phyloP scores from a whole-genome alignment of 2,329 filamentous ascomycete species.

The Periconia sp. region DNA sequence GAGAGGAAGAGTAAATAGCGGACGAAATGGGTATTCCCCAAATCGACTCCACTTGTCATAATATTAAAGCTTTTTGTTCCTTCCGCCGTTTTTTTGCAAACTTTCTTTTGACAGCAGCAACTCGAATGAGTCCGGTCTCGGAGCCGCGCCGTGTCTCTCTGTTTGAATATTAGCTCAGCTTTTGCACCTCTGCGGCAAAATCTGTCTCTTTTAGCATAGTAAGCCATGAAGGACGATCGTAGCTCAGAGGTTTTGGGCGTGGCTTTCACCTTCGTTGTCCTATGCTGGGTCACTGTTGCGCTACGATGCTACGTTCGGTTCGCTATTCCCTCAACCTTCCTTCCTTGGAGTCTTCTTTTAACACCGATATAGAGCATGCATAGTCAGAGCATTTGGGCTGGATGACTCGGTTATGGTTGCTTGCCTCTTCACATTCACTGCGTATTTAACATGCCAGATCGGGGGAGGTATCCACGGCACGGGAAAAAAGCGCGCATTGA shows the following conservation, averaged over 20 bases:
- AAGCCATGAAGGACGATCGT: slow-evolving; percentile 27
- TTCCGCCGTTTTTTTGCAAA: neutral
- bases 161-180: neutral
- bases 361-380: slow-evolving; percentile 15
- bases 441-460: slow-evolving; percentile 30
- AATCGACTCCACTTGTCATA: neutral
- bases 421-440: slow-evolving; percentile 41
- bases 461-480: slow-evolving; percentile 43
- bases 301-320: slow-evolving; percentile 42
- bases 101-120: neutral
- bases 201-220: neutral
- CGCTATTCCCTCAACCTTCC: neutral
- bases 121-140: neutral
- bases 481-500: slow-evolving; percentile 34
- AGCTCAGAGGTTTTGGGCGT: slow-evolving; percentile 28
- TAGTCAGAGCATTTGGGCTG: slow-evolving; percentile 42
- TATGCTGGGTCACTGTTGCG: slow-evolving; percentile 42
- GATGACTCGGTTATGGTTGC: slow-evolving; percentile 46
- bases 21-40: neutral
- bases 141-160: neutral
- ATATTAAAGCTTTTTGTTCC: neutral
- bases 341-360: neutral
- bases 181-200: neutral
- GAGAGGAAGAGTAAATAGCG: neutral
- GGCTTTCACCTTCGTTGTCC: slow-evolving; percentile 39